Conservation (phyloP, 495 filamentous ascomycete genomes). For the Neurospora sp. region DNA sequence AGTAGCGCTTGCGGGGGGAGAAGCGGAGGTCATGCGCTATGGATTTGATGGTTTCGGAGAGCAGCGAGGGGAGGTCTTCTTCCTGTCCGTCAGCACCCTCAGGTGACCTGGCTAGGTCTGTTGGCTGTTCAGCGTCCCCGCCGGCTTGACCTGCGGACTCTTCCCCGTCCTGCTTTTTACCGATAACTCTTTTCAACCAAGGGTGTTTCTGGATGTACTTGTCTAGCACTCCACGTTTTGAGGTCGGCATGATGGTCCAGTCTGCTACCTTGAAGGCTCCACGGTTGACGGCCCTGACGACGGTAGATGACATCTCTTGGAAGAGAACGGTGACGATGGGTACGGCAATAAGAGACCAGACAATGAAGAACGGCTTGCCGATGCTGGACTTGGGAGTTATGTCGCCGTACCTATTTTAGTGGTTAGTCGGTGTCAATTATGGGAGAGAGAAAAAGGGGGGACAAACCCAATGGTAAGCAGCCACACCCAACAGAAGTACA, state of each 20-base stretch:
- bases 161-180: not conserved
- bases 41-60: slow-evolving; percentile 49
- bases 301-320: slow-evolving; percentile 57
- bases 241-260: slow-evolving; percentile 52
- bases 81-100: not conserved
- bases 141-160: not conserved
- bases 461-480: slow-evolving; percentile 59
- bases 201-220: not conserved
- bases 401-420: slow-evolving; percentile 49
- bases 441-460: not conserved
- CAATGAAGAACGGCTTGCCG: slow-evolving; percentile 67
- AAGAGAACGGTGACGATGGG: slow-evolving; percentile 69
- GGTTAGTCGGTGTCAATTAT: not conserved
- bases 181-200: not conserved
- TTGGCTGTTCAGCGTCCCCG: not conserved
- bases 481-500: slow-evolving; percentile 69
- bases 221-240: not conserved
- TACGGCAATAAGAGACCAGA: slow-evolving; percentile 71
- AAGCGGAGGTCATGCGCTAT: slow-evolving; percentile 48
- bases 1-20: slow-evolving; percentile 46
- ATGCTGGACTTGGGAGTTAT: slow-evolving; percentile 52
- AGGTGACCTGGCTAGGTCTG: not conserved
- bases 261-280: slow-evolving; percentile 55
- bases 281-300: slow-evolving; percentile 53
- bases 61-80: slow-evolving; percentile 44